A percentile compares a stretch with the other conserved stretches of the same genome.
Conservation (phyloP, 2,329 filamentous ascomycete genomes). For the Botrytis cinerea region DNA sequence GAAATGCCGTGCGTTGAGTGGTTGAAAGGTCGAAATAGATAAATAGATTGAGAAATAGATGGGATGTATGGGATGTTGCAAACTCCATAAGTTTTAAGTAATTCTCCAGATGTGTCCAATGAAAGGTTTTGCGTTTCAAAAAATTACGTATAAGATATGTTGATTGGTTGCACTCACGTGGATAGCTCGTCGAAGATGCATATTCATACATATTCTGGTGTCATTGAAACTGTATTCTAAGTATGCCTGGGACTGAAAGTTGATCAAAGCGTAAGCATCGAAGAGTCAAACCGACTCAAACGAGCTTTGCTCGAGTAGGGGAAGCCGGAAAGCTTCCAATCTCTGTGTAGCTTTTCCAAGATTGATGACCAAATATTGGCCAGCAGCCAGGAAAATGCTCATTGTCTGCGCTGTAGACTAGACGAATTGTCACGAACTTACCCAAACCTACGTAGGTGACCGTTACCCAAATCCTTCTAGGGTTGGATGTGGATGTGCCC, state of each 20-base stretch:
- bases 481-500: conserved; percentile 16
- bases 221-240: conserved; percentile 10
- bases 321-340: conserved; percentile 1
- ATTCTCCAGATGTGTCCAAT: conserved; percentile 11
- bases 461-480: conserved; percentile 16
- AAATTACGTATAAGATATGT: conserved; percentile 25
- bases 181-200: conserved; percentile 5
- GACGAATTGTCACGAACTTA: neutral
- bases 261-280: conserved; percentile 12
- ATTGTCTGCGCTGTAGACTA: neutral
- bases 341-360: neutral
- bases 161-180: conserved; percentile 15
- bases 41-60: conserved; percentile 12
- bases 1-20: conserved; percentile 16
- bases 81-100: conserved; percentile 17
- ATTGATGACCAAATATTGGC: neutral
- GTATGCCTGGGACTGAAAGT: neutral
- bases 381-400: neutral
- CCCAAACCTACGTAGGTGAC: neutral
- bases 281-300: neutral
- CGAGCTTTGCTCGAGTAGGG: neutral
- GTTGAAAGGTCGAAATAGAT: conserved; percentile 6
- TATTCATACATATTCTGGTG: conserved; percentile 22
- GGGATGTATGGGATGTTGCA: conserved; percentile 4
- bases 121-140: conserved; percentile 10